These are phyloP conservation scores for Boletus semigastroideus DNA, from an alignment of 1,284 basidiomycete species.

Conservation along the genomic window DNA sequence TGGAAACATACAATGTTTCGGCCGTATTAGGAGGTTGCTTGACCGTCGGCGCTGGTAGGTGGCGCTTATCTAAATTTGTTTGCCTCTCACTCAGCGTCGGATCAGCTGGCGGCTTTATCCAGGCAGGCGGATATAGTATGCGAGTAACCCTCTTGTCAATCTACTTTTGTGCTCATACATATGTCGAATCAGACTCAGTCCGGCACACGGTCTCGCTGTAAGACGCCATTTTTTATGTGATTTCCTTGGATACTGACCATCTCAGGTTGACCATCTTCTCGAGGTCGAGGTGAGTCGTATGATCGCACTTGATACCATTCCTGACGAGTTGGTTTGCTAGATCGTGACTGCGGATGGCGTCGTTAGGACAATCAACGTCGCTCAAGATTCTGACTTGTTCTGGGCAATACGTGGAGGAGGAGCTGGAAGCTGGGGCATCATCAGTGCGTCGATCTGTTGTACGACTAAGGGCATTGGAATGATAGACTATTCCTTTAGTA, in stretches of 20 bases:
- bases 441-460: conserved; percentile 7
- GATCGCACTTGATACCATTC: neutral
- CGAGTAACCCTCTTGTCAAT: conserved; percentile 1
- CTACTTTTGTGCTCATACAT: neutral
- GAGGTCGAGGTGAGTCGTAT: conserved; percentile 9
- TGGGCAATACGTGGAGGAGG: conserved; percentile 21
- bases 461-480: neutral
- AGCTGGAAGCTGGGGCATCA: conserved; percentile 21
- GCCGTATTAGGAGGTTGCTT: conserved; percentile 14
- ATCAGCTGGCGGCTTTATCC: conserved; percentile 15
- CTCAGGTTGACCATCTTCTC: conserved; percentile 10
- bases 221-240: neutral
- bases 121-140: conserved; percentile 18
- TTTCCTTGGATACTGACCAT: neutral
- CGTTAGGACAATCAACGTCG: conserved; percentile 10
- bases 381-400: conserved; percentile 18
- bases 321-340: neutral
- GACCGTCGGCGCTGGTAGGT: conserved; percentile 19
- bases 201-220: conserved; percentile 14
- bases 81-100: neutral
- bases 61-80: too few species aligned
- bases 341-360: conserved; percentile 16
- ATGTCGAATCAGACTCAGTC: conserved; percentile 8
- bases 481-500: neutral
- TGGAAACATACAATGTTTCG: conserved; percentile 9